phyloP scores from a whole-genome alignment of 2,329 filamentous ascomycete genomes.

The Botryotinia globosa region DNA sequence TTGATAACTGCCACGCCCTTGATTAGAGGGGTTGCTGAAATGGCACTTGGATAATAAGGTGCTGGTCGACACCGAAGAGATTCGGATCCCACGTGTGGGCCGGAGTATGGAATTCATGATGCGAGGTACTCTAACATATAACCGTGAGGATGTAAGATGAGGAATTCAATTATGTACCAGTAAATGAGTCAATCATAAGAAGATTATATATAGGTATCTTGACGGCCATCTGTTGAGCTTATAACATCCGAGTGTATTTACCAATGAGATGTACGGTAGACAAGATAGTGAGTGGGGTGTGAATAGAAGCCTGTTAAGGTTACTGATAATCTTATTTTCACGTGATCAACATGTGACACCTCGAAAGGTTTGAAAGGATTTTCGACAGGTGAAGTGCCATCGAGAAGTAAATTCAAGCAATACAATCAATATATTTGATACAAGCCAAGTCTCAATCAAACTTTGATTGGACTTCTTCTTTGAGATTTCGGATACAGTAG shows the following conservation, averaged over 20 bases:
- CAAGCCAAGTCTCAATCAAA: constrained; percentile 21
- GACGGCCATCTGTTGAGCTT: background rate
- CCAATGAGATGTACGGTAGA: background rate
- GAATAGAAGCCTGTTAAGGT: background rate
- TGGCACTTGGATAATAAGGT: background rate
- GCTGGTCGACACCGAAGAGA: constrained; percentile 4
- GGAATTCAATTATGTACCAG: background rate
- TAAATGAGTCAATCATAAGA: background rate
- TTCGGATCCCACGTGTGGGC: background rate
- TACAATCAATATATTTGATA: constrained; percentile 29
- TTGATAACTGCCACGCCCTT: background rate
- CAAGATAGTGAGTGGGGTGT: background rate
- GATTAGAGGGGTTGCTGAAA: background rate
- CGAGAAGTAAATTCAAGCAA: background rate
- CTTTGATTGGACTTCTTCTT: background rate
- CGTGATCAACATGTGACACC: background rate
- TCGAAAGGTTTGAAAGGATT: background rate
- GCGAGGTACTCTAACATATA: background rate
- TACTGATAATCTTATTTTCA: constrained; percentile 5
- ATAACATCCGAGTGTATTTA: background rate
- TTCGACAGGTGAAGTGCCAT: background rate
- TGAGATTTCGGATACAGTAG: background rate
- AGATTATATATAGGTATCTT: background rate
- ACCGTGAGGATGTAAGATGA: background rate
- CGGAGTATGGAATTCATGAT: constrained; percentile 16